phyloP scores from a whole-genome alignment of 495 filamentous ascomycete genomes.

The Daldinia bambusicola region DNA sequence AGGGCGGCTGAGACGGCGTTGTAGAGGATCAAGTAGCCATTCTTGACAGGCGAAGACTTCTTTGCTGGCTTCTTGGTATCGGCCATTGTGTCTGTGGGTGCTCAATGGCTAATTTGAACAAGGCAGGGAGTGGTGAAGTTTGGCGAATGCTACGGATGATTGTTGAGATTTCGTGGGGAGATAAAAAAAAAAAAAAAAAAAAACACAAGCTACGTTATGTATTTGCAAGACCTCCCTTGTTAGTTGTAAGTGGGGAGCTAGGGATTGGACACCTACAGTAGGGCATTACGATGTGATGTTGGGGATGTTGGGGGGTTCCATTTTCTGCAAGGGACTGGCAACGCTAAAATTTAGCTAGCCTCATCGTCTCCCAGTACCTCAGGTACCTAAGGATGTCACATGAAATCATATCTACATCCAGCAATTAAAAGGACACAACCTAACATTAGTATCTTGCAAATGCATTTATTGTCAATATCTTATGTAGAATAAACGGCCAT shows the following conservation, averaged over 20 bases:
- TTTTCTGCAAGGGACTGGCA: background rate
- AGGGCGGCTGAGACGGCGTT: slow-evolving; percentile 78
- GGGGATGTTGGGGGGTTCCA: no score
- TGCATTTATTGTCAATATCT: no score
- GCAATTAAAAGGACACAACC: no score
- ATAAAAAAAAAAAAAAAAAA: background rate
- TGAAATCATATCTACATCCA: no score
- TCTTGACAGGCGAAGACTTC: slow-evolving; percentile 52
- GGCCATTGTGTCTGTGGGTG: slow-evolving; percentile 33
- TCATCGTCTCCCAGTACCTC: no score
- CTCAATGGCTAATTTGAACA: background rate
- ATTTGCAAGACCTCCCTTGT: background rate
- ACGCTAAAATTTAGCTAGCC: slow-evolving; percentile 13
- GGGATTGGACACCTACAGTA: no score
- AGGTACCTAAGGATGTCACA: no score
- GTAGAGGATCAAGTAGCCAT: slow-evolving; percentile 81
- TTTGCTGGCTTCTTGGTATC: slow-evolving; percentile 39
- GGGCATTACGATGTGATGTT: no score
- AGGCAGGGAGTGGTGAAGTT: slow-evolving; percentile 1
- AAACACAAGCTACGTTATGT: background rate
- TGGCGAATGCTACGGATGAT: background rate
- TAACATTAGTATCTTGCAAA: no score
- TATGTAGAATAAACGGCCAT: no score
- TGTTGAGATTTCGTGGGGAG: background rate
- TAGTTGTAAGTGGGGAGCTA: no score